Evolutionary conservation across 305 asterid species (phyloP), one percentile per base, ranked within the genome.

Genomic region (Stenogyne calaminthoides): DNA sequence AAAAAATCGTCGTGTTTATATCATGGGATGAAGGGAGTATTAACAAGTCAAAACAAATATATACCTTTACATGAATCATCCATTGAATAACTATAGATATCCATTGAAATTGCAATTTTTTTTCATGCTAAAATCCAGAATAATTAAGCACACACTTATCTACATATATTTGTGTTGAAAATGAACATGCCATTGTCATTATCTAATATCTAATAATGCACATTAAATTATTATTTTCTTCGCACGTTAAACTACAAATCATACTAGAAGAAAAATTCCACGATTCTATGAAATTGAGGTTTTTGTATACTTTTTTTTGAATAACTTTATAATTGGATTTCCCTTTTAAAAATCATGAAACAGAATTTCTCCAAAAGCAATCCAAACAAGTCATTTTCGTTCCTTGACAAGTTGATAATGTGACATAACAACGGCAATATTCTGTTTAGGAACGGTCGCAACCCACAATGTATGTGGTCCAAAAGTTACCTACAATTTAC

Each of bases 401-500:
- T 19, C 32, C 18, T 52, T 29, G 67, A 76, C 68, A 69, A 76
- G 64, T 60, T 49, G 72, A 64, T 32, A 54, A 55, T 46, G 76
- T 20, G 76, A 70, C 74, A 74, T 60, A 74, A 69, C 80, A 79
- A 77, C 76, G 80, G 79, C 79, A 75, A 72, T 71, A 80, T 69
- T 69, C 75, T 59, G 57, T 63, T 73, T 55, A 44, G 20, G 59
- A 80, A 80, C 78, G 76, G 81, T 71, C 76, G 70, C 76, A 75
- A 54, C 34, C 14, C 40, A 27, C 57, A 63, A 37, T 27, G 19
- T 46, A 64, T 36, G 87, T 80, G 86, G 87, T 80, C 87, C 91
- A 83, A 67, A 81, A 63, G 80, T 69, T 72, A 6, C 32, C 69
- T 64, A 29, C 51, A 80, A 70, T 82, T 80, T 80, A 80, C 91